Base-by-base conservation (phyloP, 2,329 filamentous ascomycete genomes). In the Alternaria alternata region DNA sequence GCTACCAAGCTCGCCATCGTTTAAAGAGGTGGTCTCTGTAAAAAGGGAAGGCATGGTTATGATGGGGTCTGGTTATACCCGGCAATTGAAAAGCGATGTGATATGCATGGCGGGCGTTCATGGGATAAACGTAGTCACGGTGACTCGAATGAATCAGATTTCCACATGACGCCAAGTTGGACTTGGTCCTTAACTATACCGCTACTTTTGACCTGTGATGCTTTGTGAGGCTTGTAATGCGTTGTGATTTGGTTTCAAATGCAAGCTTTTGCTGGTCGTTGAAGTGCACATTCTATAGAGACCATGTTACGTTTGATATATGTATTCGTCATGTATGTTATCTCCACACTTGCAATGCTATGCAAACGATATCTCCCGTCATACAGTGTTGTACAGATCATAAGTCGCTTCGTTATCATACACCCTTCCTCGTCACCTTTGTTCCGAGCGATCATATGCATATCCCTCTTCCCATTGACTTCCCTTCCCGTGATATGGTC, bases 1-100 rank as follows among this genome's bases (percentile, higher is more conserved):
- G 96, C 95, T 79, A 98, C 95, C 84, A 99, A 98, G 91, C 90
- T 99, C 75, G 91, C 91, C 75, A 95, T 99, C 79, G 95, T 98
- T 81, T 98, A 96, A 96, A 76, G 71, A 61, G 52, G 38, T 54
- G 52, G 43, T 64, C 44, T 62, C 55, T 65, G 58, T 53, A 57
- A 30, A 30, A 61, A 49, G 51, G 55, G 57, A 68, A 62, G 67
- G 68, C 60, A 69, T 72, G 65, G 61, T 65, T 61, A 65, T 66
- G 67, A 66, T 63, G 62, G 67, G 64, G 70, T 67, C 69, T 70
- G 68, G 72, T 70, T 68, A 73, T 74, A 75, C 69, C 73, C 71
- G 70, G 70, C 65, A 68, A 61, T 57, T 61, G 65, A 44, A 67
- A 77, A 76, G 72, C 69, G 74, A 71, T 74, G 71, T 70, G 68